Evolutionary conservation across 768 basidiomycete genomes (phyloP).

Genomic region (Sporobolomyces roseus): DNA sequence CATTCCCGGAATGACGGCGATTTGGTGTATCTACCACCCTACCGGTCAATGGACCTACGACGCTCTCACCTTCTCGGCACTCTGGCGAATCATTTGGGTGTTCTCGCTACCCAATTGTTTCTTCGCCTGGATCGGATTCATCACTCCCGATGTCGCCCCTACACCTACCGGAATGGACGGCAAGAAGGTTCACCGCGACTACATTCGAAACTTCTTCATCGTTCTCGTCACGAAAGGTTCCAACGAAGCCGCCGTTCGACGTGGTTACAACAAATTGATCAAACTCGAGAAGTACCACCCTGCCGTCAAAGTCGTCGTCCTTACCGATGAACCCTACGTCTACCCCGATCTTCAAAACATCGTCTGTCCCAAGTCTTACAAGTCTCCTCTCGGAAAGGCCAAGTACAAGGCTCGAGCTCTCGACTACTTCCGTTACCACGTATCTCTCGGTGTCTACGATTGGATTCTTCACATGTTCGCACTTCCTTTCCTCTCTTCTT

Average conservation of each 20-base stretch:
- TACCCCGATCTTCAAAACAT: slow-evolving; percentile 49
- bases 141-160: slow-evolving; percentile 46
- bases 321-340: slow-evolving; percentile 46
- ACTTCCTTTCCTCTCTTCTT: not conserved
- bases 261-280: slow-evolving; percentile 47
- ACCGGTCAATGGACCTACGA: slow-evolving; percentile 45
- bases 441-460: slow-evolving; percentile 47
- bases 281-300: slow-evolving; percentile 48
- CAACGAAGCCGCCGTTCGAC: slow-evolving; percentile 47
- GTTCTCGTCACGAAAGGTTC: slow-evolving; percentile 48
- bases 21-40: slow-evolving; percentile 46
- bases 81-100: slow-evolving; percentile 48
- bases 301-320: slow-evolving; percentile 47
- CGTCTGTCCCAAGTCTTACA: slow-evolving; percentile 48
- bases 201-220: slow-evolving; percentile 49
- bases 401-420: slow-evolving; percentile 49
- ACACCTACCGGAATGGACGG: slow-evolving; percentile 42
- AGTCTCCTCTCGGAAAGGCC: slow-evolving; percentile 47
- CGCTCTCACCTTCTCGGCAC: slow-evolving; percentile 45
- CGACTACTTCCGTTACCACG: slow-evolving; percentile 48
- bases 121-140: slow-evolving; percentile 46
- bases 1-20: slow-evolving; percentile 45
- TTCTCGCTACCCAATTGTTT: slow-evolving; percentile 47
- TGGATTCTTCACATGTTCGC: slow-evolving; percentile 46
- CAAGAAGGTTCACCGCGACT: slow-evolving; percentile 46